Percentiles rank a stretch among this genome's conserved stretches.
phyloP scores from a whole-genome alignment of 2,329 filamentous ascomycete genomes.

The Chaetomiaceae sp. region DNA sequence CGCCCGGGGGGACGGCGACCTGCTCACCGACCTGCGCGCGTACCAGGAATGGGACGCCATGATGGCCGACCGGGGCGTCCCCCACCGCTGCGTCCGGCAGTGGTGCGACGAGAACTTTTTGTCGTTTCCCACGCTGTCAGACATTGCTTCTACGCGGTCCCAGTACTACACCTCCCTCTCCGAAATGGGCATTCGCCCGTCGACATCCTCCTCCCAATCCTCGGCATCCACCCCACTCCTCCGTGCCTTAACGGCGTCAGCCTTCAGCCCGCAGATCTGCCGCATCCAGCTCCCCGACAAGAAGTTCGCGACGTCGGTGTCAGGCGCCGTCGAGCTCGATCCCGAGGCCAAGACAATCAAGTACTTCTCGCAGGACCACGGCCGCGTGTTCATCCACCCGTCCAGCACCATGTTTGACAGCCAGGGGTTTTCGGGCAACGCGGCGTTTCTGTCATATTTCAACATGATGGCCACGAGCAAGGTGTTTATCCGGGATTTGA shows the following conservation, averaged over 20 bases:
- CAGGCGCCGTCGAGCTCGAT: constrained; percentile 87
- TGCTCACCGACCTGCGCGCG: constrained; percentile 80
- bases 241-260: constrained; percentile 66
- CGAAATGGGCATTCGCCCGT: constrained; percentile 68
- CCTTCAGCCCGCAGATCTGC: constrained; percentile 81
- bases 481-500: constrained; percentile 85
- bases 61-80: constrained; percentile 48
- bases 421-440: constrained; percentile 70
- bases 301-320: constrained; percentile 84
- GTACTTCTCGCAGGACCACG: constrained; percentile 83
- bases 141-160: constrained; percentile 79
- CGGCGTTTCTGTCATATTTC: constrained; percentile 83
- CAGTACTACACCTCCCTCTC: constrained; percentile 84
- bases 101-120: constrained; percentile 89
- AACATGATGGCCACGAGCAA: constrained; percentile 88
- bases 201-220: constrained; percentile 16
- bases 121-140: constrained; percentile 74
- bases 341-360: constrained; percentile 89
- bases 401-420: constrained; percentile 80
- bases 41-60: constrained; percentile 78
- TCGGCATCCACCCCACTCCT: constrained; percentile 47
- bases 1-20: constrained; percentile 73
- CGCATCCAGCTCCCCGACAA: constrained; percentile 92
- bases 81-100: constrained; percentile 59
- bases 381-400: constrained; percentile 89